Conservation (phyloP, 177 flowering plant species). For the Telopea speciosissima region DNA sequence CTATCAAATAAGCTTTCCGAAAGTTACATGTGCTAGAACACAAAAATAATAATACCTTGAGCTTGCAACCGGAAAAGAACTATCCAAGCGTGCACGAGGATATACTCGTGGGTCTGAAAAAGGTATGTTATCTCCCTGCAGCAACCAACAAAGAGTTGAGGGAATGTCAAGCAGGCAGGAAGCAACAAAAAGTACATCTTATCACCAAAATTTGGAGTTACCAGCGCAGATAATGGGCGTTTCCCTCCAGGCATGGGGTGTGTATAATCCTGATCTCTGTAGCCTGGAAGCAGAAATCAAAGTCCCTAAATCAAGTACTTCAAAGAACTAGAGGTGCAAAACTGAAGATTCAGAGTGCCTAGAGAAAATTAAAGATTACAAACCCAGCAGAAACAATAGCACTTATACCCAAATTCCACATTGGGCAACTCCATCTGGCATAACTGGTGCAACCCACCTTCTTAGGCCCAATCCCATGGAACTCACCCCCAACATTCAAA, state of each 20-base stretch:
- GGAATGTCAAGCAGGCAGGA: background rate
- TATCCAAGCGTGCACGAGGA: conserved; percentile 20
- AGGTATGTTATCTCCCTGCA: conserved; percentile 26
- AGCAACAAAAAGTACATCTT: background rate
- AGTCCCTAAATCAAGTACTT: background rate
- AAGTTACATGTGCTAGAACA: background rate
- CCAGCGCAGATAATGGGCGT: conserved; percentile 26
- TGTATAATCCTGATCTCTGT: conserved; percentile 6
- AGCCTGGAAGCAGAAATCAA: conserved; percentile 14
- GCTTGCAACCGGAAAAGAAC: conserved; percentile 23
- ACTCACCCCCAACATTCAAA: too few relatives aligned
- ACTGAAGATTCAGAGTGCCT: background rate
- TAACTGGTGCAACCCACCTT: too few relatives aligned
- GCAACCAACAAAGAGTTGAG: background rate
- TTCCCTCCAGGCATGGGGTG: conserved; percentile 23
- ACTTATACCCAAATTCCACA: background rate
- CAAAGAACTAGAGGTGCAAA: background rate
- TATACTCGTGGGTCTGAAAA: conserved; percentile 24
- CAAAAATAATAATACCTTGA: conserved; percentile 21
- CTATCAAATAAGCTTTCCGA: background rate
- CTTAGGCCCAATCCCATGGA: too few relatives aligned
- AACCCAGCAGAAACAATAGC: background rate
- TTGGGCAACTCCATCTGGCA: background rate
- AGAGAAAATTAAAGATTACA: background rate
- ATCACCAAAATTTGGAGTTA: conserved; percentile 10